Conservation (phyloP, 768 basidiomycete species). For the Pleurotus tuber-regium region DNA sequence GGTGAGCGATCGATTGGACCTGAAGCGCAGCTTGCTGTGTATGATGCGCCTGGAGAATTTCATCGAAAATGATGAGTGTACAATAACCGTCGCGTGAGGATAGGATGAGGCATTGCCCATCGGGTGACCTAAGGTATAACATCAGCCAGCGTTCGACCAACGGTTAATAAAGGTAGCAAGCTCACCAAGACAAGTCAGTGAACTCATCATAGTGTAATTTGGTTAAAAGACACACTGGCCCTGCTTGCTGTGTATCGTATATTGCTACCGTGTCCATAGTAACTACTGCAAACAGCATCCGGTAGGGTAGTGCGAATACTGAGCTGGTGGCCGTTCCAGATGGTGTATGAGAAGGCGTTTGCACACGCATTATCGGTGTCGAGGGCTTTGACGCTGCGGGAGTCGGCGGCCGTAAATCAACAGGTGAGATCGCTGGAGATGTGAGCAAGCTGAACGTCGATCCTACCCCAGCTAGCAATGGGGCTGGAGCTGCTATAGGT, state of each 20-base stretch:
- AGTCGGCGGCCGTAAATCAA: slow-evolving; percentile 53
- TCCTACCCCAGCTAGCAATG: slow-evolving; percentile 32
- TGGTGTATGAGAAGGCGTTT: slow-evolving; percentile 19
- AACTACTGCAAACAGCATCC: slow-evolving; percentile 93
- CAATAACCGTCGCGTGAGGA: slow-evolving; percentile 97
- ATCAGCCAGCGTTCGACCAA: no score
- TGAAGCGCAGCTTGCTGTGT: slow-evolving; percentile 92
- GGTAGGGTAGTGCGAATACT: slow-evolving; percentile 87
- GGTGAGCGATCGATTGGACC: slow-evolving; percentile 86
- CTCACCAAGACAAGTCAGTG: slow-evolving; percentile 94
- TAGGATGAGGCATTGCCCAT: slow-evolving; percentile 89
- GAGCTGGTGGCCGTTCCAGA: slow-evolving; percentile 43
- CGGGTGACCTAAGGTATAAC: slow-evolving; percentile 82
- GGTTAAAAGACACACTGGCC: slow-evolving; percentile 87
- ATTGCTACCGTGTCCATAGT: slow-evolving; percentile 95
- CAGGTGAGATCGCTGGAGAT: slow-evolving; percentile 59
- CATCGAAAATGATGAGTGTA: slow-evolving; percentile 92
- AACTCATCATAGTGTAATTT: slow-evolving; percentile 98
- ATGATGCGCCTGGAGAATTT: slow-evolving; percentile 83
- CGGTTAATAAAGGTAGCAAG: no score
- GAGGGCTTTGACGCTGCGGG: slow-evolving; percentile 58
- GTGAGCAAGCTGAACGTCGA: slow-evolving; percentile 25
- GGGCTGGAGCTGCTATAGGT: slow-evolving; percentile 49
- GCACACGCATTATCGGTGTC: slow-evolving; percentile 35
- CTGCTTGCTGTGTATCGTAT: slow-evolving; percentile 95